Evolutionary conservation across 345 rosid species (phyloP).

Genomic region (Lumnitzera littorea): DNA sequence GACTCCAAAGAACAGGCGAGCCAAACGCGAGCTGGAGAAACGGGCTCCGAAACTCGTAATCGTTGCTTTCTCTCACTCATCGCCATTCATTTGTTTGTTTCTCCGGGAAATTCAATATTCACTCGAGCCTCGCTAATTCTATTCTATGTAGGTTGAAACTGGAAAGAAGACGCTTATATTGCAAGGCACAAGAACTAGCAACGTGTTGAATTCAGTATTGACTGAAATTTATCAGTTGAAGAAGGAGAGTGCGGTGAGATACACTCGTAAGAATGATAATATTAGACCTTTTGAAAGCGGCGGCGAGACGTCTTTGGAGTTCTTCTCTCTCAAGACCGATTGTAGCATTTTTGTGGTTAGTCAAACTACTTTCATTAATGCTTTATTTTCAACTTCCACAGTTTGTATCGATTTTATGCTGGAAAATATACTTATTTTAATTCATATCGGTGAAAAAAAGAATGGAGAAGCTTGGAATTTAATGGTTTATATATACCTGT

Average conservation of each 20-base stretch:
- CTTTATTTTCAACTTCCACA: not conserved
- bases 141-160: slow-evolving; percentile 54
- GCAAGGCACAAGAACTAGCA: slow-evolving; percentile 84
- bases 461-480: not conserved
- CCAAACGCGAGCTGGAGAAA: slow-evolving; percentile 57
- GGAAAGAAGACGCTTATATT: slow-evolving; percentile 94
- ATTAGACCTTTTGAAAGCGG: slow-evolving; percentile 92
- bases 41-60: slow-evolving; percentile 79
- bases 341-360: slow-evolving; percentile 89
- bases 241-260: slow-evolving; percentile 64
- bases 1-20: slow-evolving; percentile 46
- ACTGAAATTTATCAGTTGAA: slow-evolving; percentile 67
- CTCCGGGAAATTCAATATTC: not conserved
- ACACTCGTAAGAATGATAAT: slow-evolving; percentile 82
- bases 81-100: not conserved
- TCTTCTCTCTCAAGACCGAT: slow-evolving; percentile 86
- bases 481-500: too few relatives aligned
- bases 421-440: not conserved
- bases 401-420: not conserved
- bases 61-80: slow-evolving; percentile 1
- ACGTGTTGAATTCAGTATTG: slow-evolving; percentile 51
- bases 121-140: not conserved
- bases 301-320: slow-evolving; percentile 89
- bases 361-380: not conserved
- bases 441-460: not conserved